Evolutionary conservation across 2,329 filamentous ascomycete genomes (phyloP), one percentile per base, ranked within the genome.

Genomic region (Chalara sp.): DNA sequence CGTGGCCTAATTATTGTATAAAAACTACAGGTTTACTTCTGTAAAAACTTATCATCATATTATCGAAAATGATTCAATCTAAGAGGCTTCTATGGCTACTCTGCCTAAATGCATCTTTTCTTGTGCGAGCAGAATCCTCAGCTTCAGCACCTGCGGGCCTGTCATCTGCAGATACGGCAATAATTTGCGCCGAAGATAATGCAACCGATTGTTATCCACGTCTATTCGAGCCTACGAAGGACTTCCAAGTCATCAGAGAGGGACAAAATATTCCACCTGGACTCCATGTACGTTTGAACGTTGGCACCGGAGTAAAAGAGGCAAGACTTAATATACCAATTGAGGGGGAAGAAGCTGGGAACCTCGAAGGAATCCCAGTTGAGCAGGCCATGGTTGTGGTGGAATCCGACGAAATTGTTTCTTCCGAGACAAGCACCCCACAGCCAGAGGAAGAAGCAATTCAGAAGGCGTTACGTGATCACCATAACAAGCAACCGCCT

Each of bases 181-280:
- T 86, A 49, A 84, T 87, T 65, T 87, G 84, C 58, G 80, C 83
- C 63, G 80, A 78, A 41, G 69, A 74, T 45, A 73, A 83, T 58
- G 69, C 73, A 0, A 66, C 73, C 44, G 82, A 85, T 52, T 87
- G 84, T 65, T 87, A 87, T 57, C 81, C 83, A 1, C 76, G 74
- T 45, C 55, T 83, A 2, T 87, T 87, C 54, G 71, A 77, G 50
- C 72, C 84, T 1, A 87, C 83, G 1, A 68, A 82, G 45, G 75
- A 84, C 51, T 87, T 87, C 56, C 81, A 85, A 63, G 61, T 68
- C 6, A 73, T 87, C 40, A 79, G 74, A 53, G 74, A 80, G 35
- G 84, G 84, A 58, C 84, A 87, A 64, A 76, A 84, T 37, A 63
- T 87, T 4, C 83, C 84, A 1, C 67, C 73, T 0, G 84, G 84